A percentile compares a stretch with the other conserved stretches of the same genome.
phyloP scores from a whole-genome alignment of 768 basidiomycete genomes.

The Ramaria rubella region DNA sequence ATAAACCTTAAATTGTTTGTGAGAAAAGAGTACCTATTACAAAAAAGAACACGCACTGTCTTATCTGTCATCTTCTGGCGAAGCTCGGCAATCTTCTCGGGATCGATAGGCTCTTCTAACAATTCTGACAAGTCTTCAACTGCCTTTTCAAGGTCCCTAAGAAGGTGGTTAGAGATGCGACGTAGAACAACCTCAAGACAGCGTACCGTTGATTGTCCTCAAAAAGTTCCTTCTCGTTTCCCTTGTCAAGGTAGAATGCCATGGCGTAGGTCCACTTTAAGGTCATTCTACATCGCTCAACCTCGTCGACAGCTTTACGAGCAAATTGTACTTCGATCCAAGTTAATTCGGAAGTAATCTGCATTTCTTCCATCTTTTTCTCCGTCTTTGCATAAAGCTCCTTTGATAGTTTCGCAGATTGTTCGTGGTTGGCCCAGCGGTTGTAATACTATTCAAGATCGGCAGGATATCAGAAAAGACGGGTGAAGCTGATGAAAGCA shows the following conservation, averaged over 20 bases:
- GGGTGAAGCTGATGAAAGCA: neutral
- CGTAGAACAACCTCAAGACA: neutral
- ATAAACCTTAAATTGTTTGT: slow-evolving; percentile 52
- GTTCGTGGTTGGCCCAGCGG: slow-evolving; percentile 99
- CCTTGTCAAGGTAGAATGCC: slow-evolving; percentile 91
- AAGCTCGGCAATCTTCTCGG: slow-evolving; percentile 71
- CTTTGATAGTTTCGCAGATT: slow-evolving; percentile 92
- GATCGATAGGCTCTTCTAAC: slow-evolving; percentile 85
- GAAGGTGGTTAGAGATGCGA: neutral
- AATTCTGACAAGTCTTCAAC: slow-evolving; percentile 94
- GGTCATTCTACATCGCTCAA: slow-evolving; percentile 85
- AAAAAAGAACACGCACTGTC: slow-evolving; percentile 48
- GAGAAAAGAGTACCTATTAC: neutral
- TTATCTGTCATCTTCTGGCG: slow-evolving; percentile 95
- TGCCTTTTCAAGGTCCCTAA: slow-evolving; percentile 85
- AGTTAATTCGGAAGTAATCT: slow-evolving; percentile 81
- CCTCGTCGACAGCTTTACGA: slow-evolving; percentile 94
- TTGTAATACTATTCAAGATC: slow-evolving; percentile 80
- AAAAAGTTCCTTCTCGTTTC: slow-evolving; percentile 91
- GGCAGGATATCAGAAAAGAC: slow-evolving; percentile 7
- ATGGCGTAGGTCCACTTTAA: slow-evolving; percentile 99
- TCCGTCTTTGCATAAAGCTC: slow-evolving; percentile 93
- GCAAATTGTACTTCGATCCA: slow-evolving; percentile 99
- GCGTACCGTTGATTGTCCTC: slow-evolving; percentile 91
- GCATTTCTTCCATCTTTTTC: slow-evolving; percentile 99